Evolutionary conservation across 1,139 yeast genomes (phyloP).

Genomic region (Meyerozyma elateridarum): DNA sequence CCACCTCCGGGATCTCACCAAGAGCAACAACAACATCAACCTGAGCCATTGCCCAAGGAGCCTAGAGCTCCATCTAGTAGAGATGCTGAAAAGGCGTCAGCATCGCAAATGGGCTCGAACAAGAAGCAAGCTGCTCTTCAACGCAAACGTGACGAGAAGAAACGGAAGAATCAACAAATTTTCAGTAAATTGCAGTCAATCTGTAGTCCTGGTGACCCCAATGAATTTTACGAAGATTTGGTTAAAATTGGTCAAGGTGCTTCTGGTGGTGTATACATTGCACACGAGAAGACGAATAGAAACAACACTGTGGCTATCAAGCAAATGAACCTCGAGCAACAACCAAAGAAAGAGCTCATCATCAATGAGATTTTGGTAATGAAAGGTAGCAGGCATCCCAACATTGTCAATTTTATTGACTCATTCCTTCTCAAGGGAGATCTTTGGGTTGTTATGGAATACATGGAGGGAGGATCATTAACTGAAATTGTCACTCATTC

Average conservation of each 20-base stretch:
- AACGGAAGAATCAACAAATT: slow-evolving; percentile 62
- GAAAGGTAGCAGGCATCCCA: slow-evolving; percentile 87
- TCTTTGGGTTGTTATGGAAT: slow-evolving; percentile 96
- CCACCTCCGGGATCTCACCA: slow-evolving; percentile 10
- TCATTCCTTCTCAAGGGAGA: slow-evolving; percentile 72
- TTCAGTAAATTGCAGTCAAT: slow-evolving; percentile 67
- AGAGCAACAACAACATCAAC: slow-evolving; percentile 34
- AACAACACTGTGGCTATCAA: slow-evolving; percentile 81
- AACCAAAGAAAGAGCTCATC: slow-evolving; percentile 92
- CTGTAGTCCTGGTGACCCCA: slow-evolving; percentile 89
- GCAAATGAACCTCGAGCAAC: slow-evolving; percentile 89
- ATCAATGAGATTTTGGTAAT: slow-evolving; percentile 88
- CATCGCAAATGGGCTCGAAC: background rate
- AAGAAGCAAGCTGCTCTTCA: slow-evolving; percentile 55
- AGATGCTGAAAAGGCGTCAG: too few relatives aligned
- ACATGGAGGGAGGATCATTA: slow-evolving; percentile 95
- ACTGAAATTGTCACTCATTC: slow-evolving; percentile 95
- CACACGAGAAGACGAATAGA: slow-evolving; percentile 56
- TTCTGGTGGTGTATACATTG: slow-evolving; percentile 94
- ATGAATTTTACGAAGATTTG: slow-evolving; percentile 59
- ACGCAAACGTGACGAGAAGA: slow-evolving; percentile 73
- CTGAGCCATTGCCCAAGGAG: too few relatives aligned
- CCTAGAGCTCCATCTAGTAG: too few relatives aligned
- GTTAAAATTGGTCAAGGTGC: slow-evolving; percentile 97
- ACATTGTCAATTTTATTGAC: slow-evolving; percentile 88